Evolutionary conservation across 2,329 filamentous ascomycete species (phyloP), one percentile per base, ranked within the genome.

Genomic region (Acrocalymma vagum): DNA sequence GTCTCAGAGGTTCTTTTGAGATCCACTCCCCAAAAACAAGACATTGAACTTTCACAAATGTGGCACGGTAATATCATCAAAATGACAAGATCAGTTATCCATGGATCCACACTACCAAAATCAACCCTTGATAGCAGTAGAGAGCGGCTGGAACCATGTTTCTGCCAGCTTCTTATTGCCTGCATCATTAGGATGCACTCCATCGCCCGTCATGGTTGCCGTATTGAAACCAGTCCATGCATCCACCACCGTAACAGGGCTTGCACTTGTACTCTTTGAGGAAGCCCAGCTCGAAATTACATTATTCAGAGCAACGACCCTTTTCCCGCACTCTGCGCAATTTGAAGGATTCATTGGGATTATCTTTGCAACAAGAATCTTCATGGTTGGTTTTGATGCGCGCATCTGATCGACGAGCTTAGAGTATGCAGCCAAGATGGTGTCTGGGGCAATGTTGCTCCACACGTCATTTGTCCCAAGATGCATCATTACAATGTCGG

Each of bases 401-500:
- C 71, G 54, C 71, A 75, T 75, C 50, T 72, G 65, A 7, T 65
- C 59, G 0, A 74, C 59, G n/a, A 75, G 50, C 14, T 55, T 67
- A 6, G 50, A 51, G 35, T 64, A 72, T 0, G 71, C 65, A 1
- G 44, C 49, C 8, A 69, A 45, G 25, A 71, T 71, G 14, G 58
- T 55, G 2, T 38, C 33, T 1, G 62, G 42, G 3, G 53, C 53
- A 14, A 59, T 53, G 31, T 60, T 61, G 27, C 48, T 63, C 63
- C 67, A 70, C 9, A 71, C 60, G 40, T 73, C 72, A 54, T 72
- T 71, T 3, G 70, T 71, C 7, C 67, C 70, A 3, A 75, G 58
- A 49, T 73, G 70, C 70, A 74, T 72, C 51, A 72, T 62, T 23
- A 73, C 65, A 26, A 75, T 54, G 45, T 74, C 69, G 0, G 72